Evolutionary conservation across 768 basidiomycete genomes (phyloP).

Genomic region (Termitomyces sp.): DNA sequence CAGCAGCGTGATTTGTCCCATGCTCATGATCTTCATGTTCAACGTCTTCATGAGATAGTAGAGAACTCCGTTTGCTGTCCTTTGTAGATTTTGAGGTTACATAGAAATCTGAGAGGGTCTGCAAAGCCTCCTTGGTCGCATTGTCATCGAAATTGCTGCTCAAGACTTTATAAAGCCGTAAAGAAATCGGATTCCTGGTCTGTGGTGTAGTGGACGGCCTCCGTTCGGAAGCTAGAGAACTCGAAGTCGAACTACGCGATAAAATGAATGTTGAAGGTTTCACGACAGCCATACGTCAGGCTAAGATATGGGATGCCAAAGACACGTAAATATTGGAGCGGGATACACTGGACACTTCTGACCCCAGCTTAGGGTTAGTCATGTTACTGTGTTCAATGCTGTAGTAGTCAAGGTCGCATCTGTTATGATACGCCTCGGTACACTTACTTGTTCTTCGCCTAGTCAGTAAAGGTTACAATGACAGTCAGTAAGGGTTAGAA

Average conservation of each 20-base stretch:
- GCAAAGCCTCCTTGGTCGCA: constrained; percentile 73
- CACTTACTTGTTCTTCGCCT: no score
- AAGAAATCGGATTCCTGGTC: constrained; percentile 69
- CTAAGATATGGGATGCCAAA: neutral
- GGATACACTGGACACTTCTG: no score
- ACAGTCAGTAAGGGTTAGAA: no score
- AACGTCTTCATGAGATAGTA: constrained; percentile 17
- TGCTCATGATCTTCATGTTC: constrained; percentile 32
- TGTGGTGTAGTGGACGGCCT: constrained; percentile 22
- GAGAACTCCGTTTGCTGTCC: constrained; percentile 26
- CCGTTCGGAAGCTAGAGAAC: constrained; percentile 5
- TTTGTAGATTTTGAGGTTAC: constrained; percentile 24
- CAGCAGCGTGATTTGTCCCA: constrained; percentile 7
- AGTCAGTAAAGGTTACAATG: no score
- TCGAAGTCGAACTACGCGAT: constrained; percentile 8
- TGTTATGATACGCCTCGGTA: no score
- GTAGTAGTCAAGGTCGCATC: no score
- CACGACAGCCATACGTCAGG: constrained; percentile 1
- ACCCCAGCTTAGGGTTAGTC: no score
- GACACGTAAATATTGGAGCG: neutral
- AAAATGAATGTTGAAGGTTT: constrained; percentile 5
- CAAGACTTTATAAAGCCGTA: constrained; percentile 87
- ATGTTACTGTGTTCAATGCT: no score
- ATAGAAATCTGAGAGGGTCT: constrained; percentile 81
- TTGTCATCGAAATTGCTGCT: constrained; percentile 76